Evolutionary conservation across 2,329 filamentous ascomycete species (phyloP), one percentile per base, ranked within the genome.

Genomic region (Pyrenochaeta sp.): DNA sequence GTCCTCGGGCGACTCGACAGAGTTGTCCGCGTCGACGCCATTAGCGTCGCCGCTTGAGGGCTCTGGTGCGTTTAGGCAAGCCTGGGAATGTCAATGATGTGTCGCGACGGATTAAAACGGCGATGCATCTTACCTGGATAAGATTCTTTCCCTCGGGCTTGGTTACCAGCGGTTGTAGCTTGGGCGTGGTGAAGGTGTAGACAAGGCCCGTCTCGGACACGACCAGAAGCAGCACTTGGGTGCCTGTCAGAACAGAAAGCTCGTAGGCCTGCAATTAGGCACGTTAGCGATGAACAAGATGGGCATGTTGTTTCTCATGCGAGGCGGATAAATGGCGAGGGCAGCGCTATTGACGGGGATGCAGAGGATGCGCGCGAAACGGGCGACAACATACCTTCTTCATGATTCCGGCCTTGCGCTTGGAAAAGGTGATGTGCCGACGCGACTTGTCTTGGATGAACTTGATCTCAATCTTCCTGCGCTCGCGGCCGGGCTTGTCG

Each of bases 371-470:
- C 39, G 53, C 55, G 41, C 11, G 43, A 45, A 26, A 28, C 17
- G 31, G 19, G 44, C 44, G 39, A 28, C 35, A 31, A 81, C 86
- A 61, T 73, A 96, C 94, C 91, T 97, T 97, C 83, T 99, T 97
- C 94, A 99, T 97, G 76, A 99, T 97, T 65, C 94, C 94, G 43
- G 94, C 94, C 81, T 99, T 99, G 74, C 94, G 90, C 86, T 99
- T 99, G 63, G 93, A 97, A 75, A 99, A 97, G 67, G 94, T 97
- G 73, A 97, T 99, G 80, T 99, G 94, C 54, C 94, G 89, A 78
- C 94, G 91, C 78, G 93, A 97, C 81, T 99, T 99, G 78, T 99
- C 94, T 76, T 92, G 93, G 75, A 99, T 99, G 79, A 99, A 99
- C 83, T 99, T 99, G 80, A 99, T 99, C 77, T 99, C 94, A 68